Conservation (phyloP, 306 rosid species). For the Sophora flavescens region DNA sequence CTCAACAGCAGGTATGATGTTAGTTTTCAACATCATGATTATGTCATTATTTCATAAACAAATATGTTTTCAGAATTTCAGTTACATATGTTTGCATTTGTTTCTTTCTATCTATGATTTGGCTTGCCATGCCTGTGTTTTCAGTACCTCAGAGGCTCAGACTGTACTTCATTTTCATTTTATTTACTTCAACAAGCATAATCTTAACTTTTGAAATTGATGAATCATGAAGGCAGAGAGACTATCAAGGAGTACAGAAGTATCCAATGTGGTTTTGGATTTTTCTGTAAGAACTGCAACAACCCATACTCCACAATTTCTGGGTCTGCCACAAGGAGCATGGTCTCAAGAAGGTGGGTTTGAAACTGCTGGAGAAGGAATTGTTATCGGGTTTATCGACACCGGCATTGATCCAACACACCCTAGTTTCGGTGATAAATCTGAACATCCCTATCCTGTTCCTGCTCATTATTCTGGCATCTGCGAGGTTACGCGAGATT, state of each 20-base stretch:
- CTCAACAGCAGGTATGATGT: conserved; percentile 79
- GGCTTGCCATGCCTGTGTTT: neutral
- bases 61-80: neutral
- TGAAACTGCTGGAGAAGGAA: conserved; percentile 88
- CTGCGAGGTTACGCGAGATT: conserved; percentile 96
- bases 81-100: conserved; percentile 4
- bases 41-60: conserved; percentile 13
- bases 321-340: conserved; percentile 95
- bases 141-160: conserved; percentile 21
- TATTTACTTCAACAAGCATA: neutral
- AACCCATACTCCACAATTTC: conserved; percentile 90
- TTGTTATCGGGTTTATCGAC: conserved; percentile 89
- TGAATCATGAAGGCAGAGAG: conserved; percentile 70
- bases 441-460: conserved; percentile 71
- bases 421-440: conserved; percentile 76
- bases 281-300: conserved; percentile 96
- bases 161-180: neutral
- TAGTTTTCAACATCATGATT: conserved; percentile 32
- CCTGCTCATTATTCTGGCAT: conserved; percentile 86
- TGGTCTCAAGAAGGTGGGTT: conserved; percentile 90
- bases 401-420: conserved; percentile 97
- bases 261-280: conserved; percentile 84
- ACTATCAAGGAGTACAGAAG: conserved; percentile 85
- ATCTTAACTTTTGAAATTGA: conserved; percentile 40
- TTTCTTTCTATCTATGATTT: conserved; percentile 20